Evolutionary conservation across 2,329 filamentous ascomycete genomes (phyloP), one percentile per base, ranked within the genome.

Genomic region (Aspergillus intermedius): DNA sequence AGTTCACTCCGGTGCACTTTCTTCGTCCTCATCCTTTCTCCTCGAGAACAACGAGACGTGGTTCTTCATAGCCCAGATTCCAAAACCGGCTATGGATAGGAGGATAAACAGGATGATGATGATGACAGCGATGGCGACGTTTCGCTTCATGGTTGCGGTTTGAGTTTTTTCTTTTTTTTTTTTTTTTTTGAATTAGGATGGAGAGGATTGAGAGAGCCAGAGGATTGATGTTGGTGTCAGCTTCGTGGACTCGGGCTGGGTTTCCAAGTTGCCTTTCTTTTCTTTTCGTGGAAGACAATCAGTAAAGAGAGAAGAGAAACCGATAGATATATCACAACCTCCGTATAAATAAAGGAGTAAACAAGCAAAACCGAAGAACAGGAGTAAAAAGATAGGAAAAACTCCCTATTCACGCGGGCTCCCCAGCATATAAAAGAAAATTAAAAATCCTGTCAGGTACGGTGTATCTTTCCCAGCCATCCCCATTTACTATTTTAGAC

Each of bases 111-210:
- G 64, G 41, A 74, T 52, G 55, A 77, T 74, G 54, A 77, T 68
- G 58, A 77, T 77, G 49, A 77, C 68, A 12, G 74, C 74, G 52
- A 77, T 73, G 55, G 71, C 64, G 57, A 74, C 66, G 61, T 77
- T 77, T 50, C 65, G 62, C 53, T 74, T 59, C 17, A 73, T 64
- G 19, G n/a, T 44, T 46, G 21, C 13, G 37, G 25, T 43, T 32
- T 42, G n/a, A n/a, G n/a, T 48, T 34, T 13, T 22, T 23, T 23
- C 28, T 12, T 41, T 22, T 42, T 48, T 34, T 13, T 42, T 48
- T 34, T 13, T 22, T 23, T 23, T 35, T 12, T 41, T 22, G 22
- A 13, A 22, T 42, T 15, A 32, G 13, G 42, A 44, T 10, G 13
- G 40, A 21, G 17, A 9, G 22, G 37, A 37, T n/a, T 40, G 25